phyloP scores from a whole-genome alignment of 2,329 filamentous ascomycete species.

The Pseudogymnoascus sp. region DNA sequence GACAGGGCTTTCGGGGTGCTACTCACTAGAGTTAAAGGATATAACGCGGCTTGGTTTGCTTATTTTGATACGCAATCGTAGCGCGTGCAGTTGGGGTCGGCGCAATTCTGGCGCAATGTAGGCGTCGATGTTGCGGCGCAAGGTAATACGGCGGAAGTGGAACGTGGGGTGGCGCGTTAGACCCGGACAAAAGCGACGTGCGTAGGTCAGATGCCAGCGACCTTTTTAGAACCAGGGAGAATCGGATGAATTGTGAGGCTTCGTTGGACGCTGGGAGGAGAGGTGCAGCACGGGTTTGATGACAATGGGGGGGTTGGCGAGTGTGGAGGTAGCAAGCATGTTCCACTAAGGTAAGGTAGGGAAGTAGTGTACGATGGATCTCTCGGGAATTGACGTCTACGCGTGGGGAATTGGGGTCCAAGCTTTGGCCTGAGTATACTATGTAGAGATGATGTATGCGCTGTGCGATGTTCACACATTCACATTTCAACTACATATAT shows the following conservation, averaged over 20 bases:
- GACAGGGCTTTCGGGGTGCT: not conserved
- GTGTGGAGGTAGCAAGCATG: conserved; percentile 7
- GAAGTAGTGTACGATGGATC: conserved; percentile 8
- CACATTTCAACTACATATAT: not conserved
- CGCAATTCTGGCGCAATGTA: conserved; percentile 2
- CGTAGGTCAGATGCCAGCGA: conserved; percentile 2
- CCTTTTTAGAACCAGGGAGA: not conserved
- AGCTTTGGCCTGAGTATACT: not conserved
- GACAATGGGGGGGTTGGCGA: conserved; percentile 7
- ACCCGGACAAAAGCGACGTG: conserved; percentile 4
- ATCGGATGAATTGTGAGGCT: conserved; percentile 3
- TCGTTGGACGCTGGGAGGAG: conserved; percentile 4
- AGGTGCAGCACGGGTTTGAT: conserved; percentile 5
- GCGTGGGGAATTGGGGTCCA: conserved; percentile 8
- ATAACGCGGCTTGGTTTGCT: conserved; percentile 6
- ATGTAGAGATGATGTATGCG: not conserved
- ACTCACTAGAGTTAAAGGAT: not conserved
- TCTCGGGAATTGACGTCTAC: conserved; percentile 7
- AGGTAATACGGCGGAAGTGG: conserved; percentile 6
- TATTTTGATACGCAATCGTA: conserved; percentile 7
- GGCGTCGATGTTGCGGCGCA: conserved; percentile 1
- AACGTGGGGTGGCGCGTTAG: conserved; percentile 5
- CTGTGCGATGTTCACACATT: not conserved
- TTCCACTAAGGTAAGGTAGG: conserved; percentile 8
- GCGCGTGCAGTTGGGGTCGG: not conserved